Evolutionary conservation across 495 filamentous ascomycete species (phyloP), one percentile per base, ranked within the genome.

Genomic region (Penicillium mononematosum): DNA sequence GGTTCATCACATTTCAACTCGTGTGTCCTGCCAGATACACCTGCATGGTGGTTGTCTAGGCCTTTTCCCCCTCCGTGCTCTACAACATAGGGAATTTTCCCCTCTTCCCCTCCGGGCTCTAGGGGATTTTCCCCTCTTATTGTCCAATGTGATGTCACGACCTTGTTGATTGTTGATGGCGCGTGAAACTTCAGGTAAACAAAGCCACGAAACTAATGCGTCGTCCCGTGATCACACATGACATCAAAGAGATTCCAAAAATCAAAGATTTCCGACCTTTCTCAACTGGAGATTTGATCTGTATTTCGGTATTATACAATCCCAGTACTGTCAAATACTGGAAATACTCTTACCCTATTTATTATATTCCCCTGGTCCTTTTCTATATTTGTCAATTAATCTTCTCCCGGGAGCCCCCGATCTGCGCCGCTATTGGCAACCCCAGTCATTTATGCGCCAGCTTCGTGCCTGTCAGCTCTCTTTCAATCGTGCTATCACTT

Each of bases 381-480:
- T 34, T 45, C 57, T 25, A 27, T 17, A 56, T 56, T 62, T 65
- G 48, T 58, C 47, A 62, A 59, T 62, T 11, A 45, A 4, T 14
- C 39, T 46, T 55, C 53, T 56, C 29, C 38, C 32, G 53, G 41
- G 54, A 47, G 42, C 44, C 55, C 43, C 66, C 63, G 66, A 69
- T 69, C 66, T 59, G 59, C 66, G 54, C 51, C 66, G 44, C 66
- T 69, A 69, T 69, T 66, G 66, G 64, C 55, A 32, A 42, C 39
- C 39, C 56, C 45, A 53, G 52, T 49, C 62, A 44, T 55, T 46
- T 46, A 56, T 49, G 50, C 58, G 60, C 56, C 39, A 52, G 48
- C 60, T 59, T 54, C 66, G 66, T 69, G 63, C 63, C 66, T 64
- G 63, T 66, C 66, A 66, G 56, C 52, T 45, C 17, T 19, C 16